Evolutionary conservation across 139 green algal genomes (phyloP).

Genomic region (Asterochloris sp.): DNA sequence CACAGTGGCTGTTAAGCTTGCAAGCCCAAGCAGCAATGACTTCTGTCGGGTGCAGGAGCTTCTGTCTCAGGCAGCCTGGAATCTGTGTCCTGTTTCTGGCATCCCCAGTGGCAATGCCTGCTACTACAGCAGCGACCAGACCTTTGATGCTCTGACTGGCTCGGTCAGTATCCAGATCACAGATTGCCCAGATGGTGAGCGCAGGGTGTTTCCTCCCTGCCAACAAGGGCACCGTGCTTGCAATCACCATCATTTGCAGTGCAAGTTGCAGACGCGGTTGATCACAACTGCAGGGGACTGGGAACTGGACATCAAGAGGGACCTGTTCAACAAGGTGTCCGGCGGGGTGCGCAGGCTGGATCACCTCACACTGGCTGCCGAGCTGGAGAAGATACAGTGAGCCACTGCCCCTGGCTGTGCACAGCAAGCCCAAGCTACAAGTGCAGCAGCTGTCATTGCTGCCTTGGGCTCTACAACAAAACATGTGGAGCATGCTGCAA

Average conservation of each 20-base stretch:
- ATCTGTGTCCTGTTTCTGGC: slow-evolving; percentile 61
- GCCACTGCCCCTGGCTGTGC: no score
- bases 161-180: slow-evolving; percentile 35
- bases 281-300: slow-evolving; percentile 37
- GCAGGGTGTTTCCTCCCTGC: neutral
- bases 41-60: slow-evolving; percentile 42
- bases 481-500: no score
- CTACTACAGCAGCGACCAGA: slow-evolving; percentile 62
- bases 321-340: slow-evolving; percentile 73
- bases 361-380: neutral
- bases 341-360: slow-evolving; percentile 44
- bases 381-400: neutral
- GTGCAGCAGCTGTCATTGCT: no score
- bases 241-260: no score
- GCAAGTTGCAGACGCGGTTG: no score
- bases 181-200: slow-evolving; percentile 59
- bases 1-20: no score
- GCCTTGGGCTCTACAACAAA: no score
- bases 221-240: neutral
- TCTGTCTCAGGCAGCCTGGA: slow-evolving; percentile 68
- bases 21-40: no score
- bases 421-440: no score
- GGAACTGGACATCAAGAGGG: slow-evolving; percentile 61
- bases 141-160: slow-evolving; percentile 47
- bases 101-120: slow-evolving; percentile 47